These are phyloP conservation scores for Teratosphaeria viscida DNA, from an alignment of 2,329 filamentous ascomycete genomes.

Conservation along the genomic window DNA sequence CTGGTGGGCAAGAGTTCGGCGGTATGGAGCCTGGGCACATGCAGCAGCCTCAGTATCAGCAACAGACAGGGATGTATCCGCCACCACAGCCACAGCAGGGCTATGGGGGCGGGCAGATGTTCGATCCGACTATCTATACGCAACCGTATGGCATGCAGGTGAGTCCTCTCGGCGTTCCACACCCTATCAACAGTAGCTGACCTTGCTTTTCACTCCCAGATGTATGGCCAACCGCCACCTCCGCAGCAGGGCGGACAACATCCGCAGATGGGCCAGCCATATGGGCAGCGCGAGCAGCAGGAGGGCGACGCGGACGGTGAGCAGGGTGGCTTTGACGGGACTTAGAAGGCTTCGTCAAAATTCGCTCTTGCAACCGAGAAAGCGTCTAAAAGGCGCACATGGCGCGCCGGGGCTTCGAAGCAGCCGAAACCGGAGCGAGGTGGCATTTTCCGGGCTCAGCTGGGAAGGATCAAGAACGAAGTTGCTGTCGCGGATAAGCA, in stretches of 20 bases:
- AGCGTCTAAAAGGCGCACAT: not conserved
- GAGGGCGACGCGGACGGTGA: constrained; percentile 2
- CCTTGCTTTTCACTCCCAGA: not conserved
- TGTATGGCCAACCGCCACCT: constrained; percentile 1
- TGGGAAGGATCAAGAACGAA: too few relatives aligned
- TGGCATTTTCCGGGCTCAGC: too few relatives aligned
- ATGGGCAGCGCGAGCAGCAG: constrained; percentile 1
- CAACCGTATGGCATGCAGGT: constrained; percentile 16
- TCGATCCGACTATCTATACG: constrained; percentile 68
- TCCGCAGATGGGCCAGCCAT: not conserved
- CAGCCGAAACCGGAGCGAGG: not conserved
- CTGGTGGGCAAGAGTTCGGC: constrained; percentile 19
- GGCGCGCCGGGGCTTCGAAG: not conserved
- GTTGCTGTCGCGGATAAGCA: not conserved
- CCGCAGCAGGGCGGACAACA: constrained; percentile 2
- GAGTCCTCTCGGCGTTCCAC: not conserved
- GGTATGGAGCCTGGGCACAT: constrained; percentile 24
- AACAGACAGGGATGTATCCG: constrained; percentile 70
- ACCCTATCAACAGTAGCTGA: not conserved
- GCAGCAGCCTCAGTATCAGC: constrained; percentile 50
- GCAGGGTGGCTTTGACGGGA: not conserved
- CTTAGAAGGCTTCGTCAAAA: not conserved
- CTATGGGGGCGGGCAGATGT: constrained; percentile 69
- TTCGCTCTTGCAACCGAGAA: not conserved
- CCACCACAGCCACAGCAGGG: constrained; percentile 68